Percentiles rank a stretch among this genome's conserved stretches.
Conservation (phyloP, 176 grass and related monocot species). For the Saccharum spontaneum region DNA sequence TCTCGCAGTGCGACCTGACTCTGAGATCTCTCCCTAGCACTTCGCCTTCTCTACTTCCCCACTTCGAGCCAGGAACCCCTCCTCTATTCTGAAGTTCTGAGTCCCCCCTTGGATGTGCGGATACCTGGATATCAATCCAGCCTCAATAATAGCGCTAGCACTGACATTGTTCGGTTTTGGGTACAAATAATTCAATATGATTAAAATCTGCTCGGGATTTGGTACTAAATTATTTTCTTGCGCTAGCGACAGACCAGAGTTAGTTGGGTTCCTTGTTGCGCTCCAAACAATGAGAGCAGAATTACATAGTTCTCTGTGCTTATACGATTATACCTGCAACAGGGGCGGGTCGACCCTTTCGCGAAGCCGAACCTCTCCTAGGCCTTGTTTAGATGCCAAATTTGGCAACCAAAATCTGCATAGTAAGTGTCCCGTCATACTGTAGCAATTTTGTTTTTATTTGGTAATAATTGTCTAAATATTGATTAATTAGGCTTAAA, state of each 20-base stretch:
- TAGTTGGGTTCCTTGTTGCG: neutral
- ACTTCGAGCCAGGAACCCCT: neutral
- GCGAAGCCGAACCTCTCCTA: no score
- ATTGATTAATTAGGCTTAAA: no score
- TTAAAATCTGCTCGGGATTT: neutral
- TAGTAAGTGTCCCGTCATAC: no score
- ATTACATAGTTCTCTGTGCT: conserved; percentile 14
- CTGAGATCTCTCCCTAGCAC: neutral
- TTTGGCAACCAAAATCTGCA: no score
- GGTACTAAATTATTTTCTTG: neutral
- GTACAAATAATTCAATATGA: neutral
- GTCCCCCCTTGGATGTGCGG: neutral
- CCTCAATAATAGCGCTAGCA: neutral
- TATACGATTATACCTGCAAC: no score
- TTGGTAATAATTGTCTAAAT: no score
- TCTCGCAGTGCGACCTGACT: no score
- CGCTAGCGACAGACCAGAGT: conserved; percentile 10
- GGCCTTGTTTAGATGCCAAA: no score
- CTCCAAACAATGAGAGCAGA: neutral
- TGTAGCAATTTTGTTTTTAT: no score
- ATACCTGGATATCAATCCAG: neutral
- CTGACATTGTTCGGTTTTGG: neutral
- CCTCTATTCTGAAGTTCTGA: neutral
- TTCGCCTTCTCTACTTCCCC: neutral
- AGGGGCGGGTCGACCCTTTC: no score